Base-by-base conservation (phyloP, 306 rosid genomes). In the Cicer bijugum region DNA sequence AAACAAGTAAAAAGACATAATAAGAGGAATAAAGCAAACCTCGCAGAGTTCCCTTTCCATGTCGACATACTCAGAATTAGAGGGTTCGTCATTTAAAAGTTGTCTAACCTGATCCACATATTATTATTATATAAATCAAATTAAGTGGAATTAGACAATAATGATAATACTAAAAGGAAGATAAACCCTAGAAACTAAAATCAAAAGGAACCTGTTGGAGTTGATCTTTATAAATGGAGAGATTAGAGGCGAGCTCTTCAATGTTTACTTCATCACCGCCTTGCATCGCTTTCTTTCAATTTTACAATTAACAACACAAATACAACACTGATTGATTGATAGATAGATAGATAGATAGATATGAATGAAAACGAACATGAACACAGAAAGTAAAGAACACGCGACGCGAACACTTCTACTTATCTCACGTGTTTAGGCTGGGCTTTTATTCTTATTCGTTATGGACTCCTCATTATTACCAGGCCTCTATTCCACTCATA, bases 11-110 rank as follows among this genome's bases (percentile, higher is more conserved):
- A 47, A 65, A 9, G 6, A 69, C 59, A 23, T 23, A 7, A n/a
- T 10, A 12, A 20, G 28, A 65, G 8, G 16, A 12, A 58, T 17
- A 0, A 19, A 19, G 3, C 11, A 23, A 77, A 93, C 98, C 98
- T 89, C 98, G 5, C 55, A 71, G 75, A 94, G 94, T 82, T 94
- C 98, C 78, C 86, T 91, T 86, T 89, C 97, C 98, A 94, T 88
- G 71, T 94, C 98, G 40, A 75, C 92, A 86, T 89, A 91, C 63
- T 91, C 97, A 7, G 92, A 65, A 82, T 91, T 94, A 12, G 81
- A 82, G 33, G 98, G 95, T 40, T 91, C 96, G 61, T 87, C 89
- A 40, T 67, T 89, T 69, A 94, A 69, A 35, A 89, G 84, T 66
- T 87, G 85, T 76, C 87, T 87, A 44, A 94, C 96, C 98, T 94